Evolutionary conservation across 768 basidiomycete genomes (phyloP), one percentile per base, ranked within the genome.

Genomic region (Thelephora aurantiotincta): DNA sequence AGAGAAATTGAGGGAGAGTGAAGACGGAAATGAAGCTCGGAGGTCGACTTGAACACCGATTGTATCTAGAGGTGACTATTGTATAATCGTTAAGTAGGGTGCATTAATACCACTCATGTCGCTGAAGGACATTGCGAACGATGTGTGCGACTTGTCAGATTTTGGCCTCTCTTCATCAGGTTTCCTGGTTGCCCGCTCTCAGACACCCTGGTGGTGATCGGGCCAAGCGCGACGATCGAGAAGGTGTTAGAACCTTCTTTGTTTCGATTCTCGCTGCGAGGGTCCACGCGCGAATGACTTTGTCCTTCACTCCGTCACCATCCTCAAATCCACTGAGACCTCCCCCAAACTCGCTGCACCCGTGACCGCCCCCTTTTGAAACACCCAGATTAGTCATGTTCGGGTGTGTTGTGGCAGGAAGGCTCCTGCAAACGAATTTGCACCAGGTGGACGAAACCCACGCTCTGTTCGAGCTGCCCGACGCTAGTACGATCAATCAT

Each of bases 391-490:
- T 16, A 48, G 37, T 47, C 19, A 86, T 88, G 84, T 86, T 88
- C 56, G 85, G 83, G 14, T 88, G 83, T 52, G 74, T 77, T 49
- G 80, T 87, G 46, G 84, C 85, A 35, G 84, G 84, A 18, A 79
- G 85, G 52, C 71, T 77, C 22, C 61, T 87, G 9, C 86, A 89
- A 63, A 89, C 87, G 36, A 80, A 89, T 56, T 67, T 88, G 11
- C 76, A 77, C 48, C 84, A 88, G 57, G 70, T 91, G 46, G 87
- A 90, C 59, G 80, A 85, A 36, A 88, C 84, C 0, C 87, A 90
- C 52, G 87, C 84, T 14, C 64, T 79, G 33, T 90, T 90, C 54
- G 77, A 86, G 60, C 71, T 93, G 6, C 72, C 75, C 0, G 68
- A 71, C 20, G 85, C 86, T 0, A 74, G 74, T 50, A 69, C 73